These are phyloP conservation scores for Edaphochlamys debaryana DNA, from an alignment of 139 green algal species.

Conservation along the genomic window DNA sequence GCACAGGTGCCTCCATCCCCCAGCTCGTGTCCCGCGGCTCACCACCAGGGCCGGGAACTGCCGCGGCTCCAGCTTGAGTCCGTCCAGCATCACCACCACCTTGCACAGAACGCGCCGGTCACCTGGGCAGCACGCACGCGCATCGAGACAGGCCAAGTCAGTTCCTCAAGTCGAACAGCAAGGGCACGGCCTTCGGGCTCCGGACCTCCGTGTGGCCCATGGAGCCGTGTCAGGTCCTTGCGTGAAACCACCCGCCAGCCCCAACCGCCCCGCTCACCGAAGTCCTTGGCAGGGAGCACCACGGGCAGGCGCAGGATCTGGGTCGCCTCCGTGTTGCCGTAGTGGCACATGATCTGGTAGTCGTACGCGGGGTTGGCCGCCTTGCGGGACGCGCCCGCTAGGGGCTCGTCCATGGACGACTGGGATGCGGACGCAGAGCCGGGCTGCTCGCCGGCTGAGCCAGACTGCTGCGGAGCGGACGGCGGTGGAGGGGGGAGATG, in stretches of 20 bases:
- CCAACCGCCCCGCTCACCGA: neutral
- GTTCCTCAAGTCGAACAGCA: too few relatives aligned
- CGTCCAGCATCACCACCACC: conserved; percentile 27
- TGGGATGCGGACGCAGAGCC: neutral
- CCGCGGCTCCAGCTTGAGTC: conserved; percentile 20
- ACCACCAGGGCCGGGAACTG: conserved; percentile 27
- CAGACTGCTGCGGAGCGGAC: too few relatives aligned
- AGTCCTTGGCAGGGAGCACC: conserved; percentile 18
- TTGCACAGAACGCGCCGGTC: conserved; percentile 19
- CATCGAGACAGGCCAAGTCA: too few relatives aligned
- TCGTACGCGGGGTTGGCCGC: neutral
- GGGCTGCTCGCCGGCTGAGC: neutral
- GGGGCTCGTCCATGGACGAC: neutral
- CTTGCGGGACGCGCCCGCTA: neutral
- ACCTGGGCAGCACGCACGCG: conserved; percentile 5
- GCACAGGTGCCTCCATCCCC: too few relatives aligned
- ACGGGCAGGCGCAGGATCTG: conserved; percentile 33
- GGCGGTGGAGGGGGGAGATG: too few relatives aligned
- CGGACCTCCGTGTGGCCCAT: too few relatives aligned
- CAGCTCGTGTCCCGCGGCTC: too few relatives aligned
- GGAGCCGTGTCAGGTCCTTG: too few relatives aligned
- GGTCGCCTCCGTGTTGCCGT: conserved; percentile 6
- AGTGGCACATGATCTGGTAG: conserved; percentile 34
- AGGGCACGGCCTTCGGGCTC: too few relatives aligned
- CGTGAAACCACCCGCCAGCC: too few relatives aligned